These are phyloP conservation scores for Tricholoma sp. DNA, from an alignment of 768 basidiomycete genomes.

Conservation along the genomic window DNA sequence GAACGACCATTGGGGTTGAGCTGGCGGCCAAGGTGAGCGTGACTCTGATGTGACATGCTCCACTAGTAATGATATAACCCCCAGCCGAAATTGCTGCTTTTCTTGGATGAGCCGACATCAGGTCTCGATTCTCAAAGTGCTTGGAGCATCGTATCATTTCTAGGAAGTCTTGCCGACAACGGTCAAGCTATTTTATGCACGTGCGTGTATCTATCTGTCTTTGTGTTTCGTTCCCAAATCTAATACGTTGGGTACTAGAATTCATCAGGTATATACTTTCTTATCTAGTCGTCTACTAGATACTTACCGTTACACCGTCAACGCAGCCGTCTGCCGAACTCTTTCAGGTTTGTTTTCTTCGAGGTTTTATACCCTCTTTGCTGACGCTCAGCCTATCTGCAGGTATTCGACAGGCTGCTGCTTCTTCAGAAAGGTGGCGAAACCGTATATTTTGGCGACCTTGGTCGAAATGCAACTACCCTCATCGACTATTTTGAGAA, in stretches of 20 bases:
- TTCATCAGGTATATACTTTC: slow-evolving; percentile 32
- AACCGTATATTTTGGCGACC: slow-evolving; percentile 70
- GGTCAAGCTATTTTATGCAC: slow-evolving; percentile 94
- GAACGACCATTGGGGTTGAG: slow-evolving; percentile 57
- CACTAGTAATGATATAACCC: not conserved
- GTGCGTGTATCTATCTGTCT: slow-evolving; percentile 27
- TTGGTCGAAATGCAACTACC: slow-evolving; percentile 57
- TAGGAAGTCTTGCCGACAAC: slow-evolving; percentile 68
- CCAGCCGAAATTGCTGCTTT: slow-evolving; percentile 72
- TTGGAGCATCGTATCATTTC: slow-evolving; percentile 75
- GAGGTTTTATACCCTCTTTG: not conserved
- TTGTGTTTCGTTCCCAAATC: not conserved
- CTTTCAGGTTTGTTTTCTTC: slow-evolving; percentile 45
- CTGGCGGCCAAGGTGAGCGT: slow-evolving; percentile 37
- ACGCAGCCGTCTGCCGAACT: slow-evolving; percentile 75
- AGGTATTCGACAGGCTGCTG: slow-evolving; percentile 69
- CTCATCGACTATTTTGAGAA: slow-evolving; percentile 71
- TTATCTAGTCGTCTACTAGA: not conserved
- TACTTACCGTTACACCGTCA: slow-evolving; percentile 25
- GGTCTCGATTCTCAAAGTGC: slow-evolving; percentile 85
- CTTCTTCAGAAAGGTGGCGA: slow-evolving; percentile 79
- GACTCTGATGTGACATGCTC: not conserved
- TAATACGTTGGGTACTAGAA: slow-evolving; percentile 25
- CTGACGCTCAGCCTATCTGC: not conserved
- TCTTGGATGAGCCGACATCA: slow-evolving; percentile 87